These are phyloP conservation scores for Pythium phragmiticola DNA, from an alignment of 352 stramenopile genomes.

Conservation along the genomic window DNA sequence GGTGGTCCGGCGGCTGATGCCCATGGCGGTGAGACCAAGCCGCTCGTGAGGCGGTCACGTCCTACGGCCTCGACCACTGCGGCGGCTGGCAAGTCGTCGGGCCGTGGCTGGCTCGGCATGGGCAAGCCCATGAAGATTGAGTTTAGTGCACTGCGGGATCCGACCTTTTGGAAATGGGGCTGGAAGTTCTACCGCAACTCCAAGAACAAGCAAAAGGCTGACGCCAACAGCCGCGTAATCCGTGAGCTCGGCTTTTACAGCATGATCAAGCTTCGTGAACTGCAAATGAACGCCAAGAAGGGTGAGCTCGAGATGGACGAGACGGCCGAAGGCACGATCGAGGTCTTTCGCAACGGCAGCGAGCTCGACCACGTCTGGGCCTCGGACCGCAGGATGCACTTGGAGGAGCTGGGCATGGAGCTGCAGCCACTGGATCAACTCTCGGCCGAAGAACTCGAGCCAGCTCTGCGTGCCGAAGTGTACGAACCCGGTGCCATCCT, in stretches of 20 bases:
- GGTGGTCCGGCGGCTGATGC: constrained; percentile 39
- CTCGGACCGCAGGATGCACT: constrained; percentile 66
- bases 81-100: not conserved
- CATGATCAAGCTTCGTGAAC: constrained; percentile 79
- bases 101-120: constrained; percentile 23
- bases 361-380: constrained; percentile 72
- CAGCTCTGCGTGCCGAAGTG: constrained; percentile 53
- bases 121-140: constrained; percentile 86
- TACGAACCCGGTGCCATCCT: constrained; percentile 68
- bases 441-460: constrained; percentile 68
- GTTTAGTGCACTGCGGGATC: constrained; percentile 74
- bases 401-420: constrained; percentile 77
- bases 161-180: constrained; percentile 87
- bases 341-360: constrained; percentile 59
- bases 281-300: constrained; percentile 76
- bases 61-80: constrained; percentile 9
- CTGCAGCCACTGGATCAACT: constrained; percentile 57
- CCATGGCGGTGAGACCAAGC: constrained; percentile 23
- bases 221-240: constrained; percentile 79
- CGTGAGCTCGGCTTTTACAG: constrained; percentile 85
- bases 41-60: constrained; percentile 6
- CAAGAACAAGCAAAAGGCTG: constrained; percentile 63
- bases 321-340: constrained; percentile 80
- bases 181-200: constrained; percentile 84
- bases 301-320: constrained; percentile 86